Percentiles rank a stretch among this genome's conserved stretches.
Conservation (phyloP, 768 basidiomycete species). For the Leccinum subtestaceum region DNA sequence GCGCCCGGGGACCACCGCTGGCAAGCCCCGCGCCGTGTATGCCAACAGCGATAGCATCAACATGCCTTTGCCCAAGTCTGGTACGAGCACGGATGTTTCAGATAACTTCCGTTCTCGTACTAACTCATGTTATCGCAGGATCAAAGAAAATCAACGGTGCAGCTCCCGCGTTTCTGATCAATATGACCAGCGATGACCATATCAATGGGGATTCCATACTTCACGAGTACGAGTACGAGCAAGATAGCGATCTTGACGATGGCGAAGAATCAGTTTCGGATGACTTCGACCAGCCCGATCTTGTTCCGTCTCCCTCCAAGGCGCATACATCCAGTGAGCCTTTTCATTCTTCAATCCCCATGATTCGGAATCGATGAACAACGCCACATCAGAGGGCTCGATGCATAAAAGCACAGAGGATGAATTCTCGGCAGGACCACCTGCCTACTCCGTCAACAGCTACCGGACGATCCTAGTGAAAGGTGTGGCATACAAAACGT, state of each 20-base stretch:
- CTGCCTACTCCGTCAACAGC: constrained; percentile 21
- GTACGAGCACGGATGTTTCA: constrained; percentile 4
- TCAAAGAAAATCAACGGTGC: constrained; percentile 1
- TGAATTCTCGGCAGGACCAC: constrained; percentile 9
- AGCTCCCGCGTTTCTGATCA: constrained; percentile 18
- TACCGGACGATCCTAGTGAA: constrained; percentile 29
- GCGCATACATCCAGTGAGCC: constrained; percentile 8
- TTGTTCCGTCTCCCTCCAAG: constrained; percentile 4
- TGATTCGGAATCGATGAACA: not conserved
- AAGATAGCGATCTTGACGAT: constrained; percentile 31
- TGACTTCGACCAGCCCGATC: too few species aligned
- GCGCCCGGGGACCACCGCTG: constrained; percentile 8
- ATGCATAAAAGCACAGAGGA: not conserved
- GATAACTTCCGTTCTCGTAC: not conserved
- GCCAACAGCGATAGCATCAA: constrained; percentile 20
- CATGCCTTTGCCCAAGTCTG: constrained; percentile 17
- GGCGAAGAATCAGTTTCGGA: constrained; percentile 9
- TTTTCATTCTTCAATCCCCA: not conserved
- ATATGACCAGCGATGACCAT: constrained; percentile 22
- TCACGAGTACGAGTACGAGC: constrained; percentile 28
- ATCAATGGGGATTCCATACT: constrained; percentile 19
- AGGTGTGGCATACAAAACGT: constrained; percentile 30
- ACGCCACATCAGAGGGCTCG: not conserved
- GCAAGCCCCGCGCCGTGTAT: constrained; percentile 26
- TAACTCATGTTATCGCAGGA: constrained; percentile 8